phyloP scores from a whole-genome alignment of 2,329 filamentous ascomycete genomes.

The Talaromyces sp. region DNA sequence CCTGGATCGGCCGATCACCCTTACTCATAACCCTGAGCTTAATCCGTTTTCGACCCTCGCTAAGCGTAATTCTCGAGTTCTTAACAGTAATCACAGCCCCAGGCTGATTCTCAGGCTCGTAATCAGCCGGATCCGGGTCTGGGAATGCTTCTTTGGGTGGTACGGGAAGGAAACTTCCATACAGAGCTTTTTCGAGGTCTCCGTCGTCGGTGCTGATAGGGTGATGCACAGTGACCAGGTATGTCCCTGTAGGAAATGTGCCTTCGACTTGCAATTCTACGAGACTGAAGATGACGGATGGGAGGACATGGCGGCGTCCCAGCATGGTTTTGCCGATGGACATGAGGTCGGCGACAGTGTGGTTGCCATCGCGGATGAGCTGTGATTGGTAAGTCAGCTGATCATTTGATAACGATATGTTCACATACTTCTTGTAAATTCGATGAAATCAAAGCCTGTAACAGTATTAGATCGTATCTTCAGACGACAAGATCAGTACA shows the following conservation, averaged over 20 bases:
- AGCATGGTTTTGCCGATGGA: constrained; percentile 85
- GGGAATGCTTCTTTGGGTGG: constrained; percentile 68
- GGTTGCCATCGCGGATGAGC: constrained; percentile 93
- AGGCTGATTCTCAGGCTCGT: constrained; percentile 65
- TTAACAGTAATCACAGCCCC: constrained; percentile 75
- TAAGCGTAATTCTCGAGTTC: constrained; percentile 62
- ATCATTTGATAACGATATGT: not conserved
- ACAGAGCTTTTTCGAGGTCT: constrained; percentile 79
- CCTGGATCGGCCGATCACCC: constrained; percentile 87
- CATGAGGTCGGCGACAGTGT: constrained; percentile 93
- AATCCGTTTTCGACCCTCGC: constrained; percentile 70
- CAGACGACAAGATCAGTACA: not conserved
- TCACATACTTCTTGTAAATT: constrained; percentile 76
- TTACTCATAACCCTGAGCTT: constrained; percentile 75
- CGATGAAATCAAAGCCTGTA: constrained; percentile 62
- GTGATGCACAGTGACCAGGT: constrained; percentile 90
- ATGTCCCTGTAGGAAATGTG: constrained; percentile 85
- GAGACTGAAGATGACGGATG: constrained; percentile 74
- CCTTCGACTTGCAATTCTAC: constrained; percentile 89
- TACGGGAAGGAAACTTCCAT: constrained; percentile 84
- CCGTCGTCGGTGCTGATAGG: constrained; percentile 84
- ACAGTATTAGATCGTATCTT: not conserved
- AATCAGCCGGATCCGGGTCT: constrained; percentile 61
- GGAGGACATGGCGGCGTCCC: constrained; percentile 84
- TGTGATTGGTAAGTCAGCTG: constrained; percentile 28